Percentiles rank a stretch among this genome's conserved stretches.
Conservation (phyloP, 1,139 yeast species). For the Geotrichum fermentans region DNA sequence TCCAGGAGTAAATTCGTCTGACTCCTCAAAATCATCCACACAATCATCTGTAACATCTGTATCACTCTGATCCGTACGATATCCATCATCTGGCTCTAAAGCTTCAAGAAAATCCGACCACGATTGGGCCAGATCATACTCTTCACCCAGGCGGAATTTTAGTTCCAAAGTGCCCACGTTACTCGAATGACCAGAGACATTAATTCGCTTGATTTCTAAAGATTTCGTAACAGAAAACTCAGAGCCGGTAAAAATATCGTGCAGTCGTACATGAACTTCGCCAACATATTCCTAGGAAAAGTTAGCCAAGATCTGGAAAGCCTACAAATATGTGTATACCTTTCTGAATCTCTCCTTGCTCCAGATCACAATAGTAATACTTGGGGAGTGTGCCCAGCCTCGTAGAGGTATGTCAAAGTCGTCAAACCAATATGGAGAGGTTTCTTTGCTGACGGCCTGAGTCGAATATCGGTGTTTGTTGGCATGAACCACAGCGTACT, state of each 20-base stretch:
- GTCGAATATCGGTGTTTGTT: conserved; percentile 35
- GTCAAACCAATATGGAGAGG: conserved; percentile 38
- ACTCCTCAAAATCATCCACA: conserved; percentile 15
- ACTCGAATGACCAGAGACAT: neutral
- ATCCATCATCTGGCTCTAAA: conserved; percentile 1
- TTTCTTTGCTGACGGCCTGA: conserved; percentile 26
- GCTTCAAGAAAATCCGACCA: conserved; percentile 14
- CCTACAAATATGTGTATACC: conserved; percentile 14
- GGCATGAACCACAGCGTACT: conserved; percentile 31
- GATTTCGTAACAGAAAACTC: neutral
- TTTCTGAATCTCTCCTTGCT: conserved; percentile 35
- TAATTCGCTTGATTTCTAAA: neutral
- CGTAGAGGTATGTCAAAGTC: conserved; percentile 32
- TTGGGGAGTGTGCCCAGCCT: conserved; percentile 27
- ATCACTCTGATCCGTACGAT: neutral
- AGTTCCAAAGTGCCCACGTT: conserved; percentile 9
- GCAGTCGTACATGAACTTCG: conserved; percentile 44
- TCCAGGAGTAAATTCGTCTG: conserved; percentile 10
- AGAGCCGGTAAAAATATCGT: neutral
- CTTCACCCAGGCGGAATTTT: neutral
- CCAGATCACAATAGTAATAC: conserved; percentile 39
- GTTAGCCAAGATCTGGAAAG: neutral
- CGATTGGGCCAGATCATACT: neutral
- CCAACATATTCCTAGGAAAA: conserved; percentile 46
- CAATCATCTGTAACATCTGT: neutral